Evolutionary conservation across 2,329 filamentous ascomycete genomes (phyloP).

Genomic region (Apiospora kogelbergensis): DNA sequence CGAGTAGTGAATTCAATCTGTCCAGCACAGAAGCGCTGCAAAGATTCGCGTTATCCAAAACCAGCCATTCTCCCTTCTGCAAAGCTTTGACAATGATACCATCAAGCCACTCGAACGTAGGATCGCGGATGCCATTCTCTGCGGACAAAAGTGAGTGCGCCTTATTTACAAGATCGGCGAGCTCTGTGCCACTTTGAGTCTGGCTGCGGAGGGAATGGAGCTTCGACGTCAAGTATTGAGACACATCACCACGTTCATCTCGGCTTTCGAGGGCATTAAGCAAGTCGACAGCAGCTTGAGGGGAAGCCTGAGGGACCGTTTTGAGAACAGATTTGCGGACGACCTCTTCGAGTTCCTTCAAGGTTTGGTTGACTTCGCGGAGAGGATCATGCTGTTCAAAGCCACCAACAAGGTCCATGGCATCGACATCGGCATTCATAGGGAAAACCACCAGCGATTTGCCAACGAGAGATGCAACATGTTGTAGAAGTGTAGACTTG

Average conservation of each 20-base stretch:
- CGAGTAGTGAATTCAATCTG: constrained; percentile 88
- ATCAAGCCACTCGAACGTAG: constrained; percentile 94
- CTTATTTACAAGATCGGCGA: constrained; percentile 48
- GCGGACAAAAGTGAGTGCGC: constrained; percentile 51
- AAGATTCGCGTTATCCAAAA: constrained; percentile 95
- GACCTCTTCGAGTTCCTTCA: constrained; percentile 39
- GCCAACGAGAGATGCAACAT: constrained; percentile 78
- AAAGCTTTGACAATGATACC: constrained; percentile 88
- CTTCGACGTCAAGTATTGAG: constrained; percentile 37
- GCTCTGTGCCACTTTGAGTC: constrained; percentile 43
- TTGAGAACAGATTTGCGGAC: constrained; percentile 51
- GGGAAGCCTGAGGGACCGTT: constrained; percentile 46
- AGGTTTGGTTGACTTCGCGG: constrained; percentile 65
- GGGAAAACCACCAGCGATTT: constrained; percentile 78
- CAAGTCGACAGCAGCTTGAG: constrained; percentile 48
- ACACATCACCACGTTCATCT: constrained; percentile 37
- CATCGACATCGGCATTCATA: constrained; percentile 92
- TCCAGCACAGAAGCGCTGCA: constrained; percentile 95
- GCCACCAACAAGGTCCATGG: constrained; percentile 94
- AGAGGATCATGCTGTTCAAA: constrained; percentile 92
- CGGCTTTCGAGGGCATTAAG: constrained; percentile 49
- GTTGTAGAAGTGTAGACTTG: constrained; percentile 78
- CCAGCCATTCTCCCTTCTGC: constrained; percentile 83
- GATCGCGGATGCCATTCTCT: constrained; percentile 63
- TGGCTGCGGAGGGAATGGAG: constrained; percentile 41